Base-by-base conservation (phyloP, 768 basidiomycete species). In the Cubamyces lactineus region DNA sequence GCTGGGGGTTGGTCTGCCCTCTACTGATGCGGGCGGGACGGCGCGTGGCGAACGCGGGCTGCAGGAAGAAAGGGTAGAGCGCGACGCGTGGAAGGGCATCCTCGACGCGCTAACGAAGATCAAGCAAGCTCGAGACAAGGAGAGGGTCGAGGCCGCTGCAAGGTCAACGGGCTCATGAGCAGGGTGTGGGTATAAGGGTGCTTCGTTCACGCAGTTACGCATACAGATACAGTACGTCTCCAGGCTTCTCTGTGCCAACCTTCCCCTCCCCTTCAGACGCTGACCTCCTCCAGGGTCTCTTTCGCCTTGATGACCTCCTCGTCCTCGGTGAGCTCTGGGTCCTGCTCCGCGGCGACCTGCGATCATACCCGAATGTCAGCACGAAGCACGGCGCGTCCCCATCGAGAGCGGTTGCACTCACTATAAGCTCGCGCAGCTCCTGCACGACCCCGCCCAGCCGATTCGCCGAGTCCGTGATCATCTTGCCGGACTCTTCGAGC, bases 1-100 rank as follows among this genome's bases (percentile, higher is more conserved):
- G 7, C 84, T 91, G 16, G 91, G 91, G 6, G 89, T 92, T 13
- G 88, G 89, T 3, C 80, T 90, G 54, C 89, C 91, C 48, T 64
- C 71, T 23, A 64, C 70, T 6, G 76, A 77, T 30, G 70, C 70
- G 5, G 74, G 74, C 42, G 65, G 75, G 4, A 65, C 60, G 5
- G 65, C 64, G 5, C 53, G 62, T 15, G 67, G 68, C 34, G 67
- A 69, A 67, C 82, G 85, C 45, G 91, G 91, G 19, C 74, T 93
- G 46, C 91, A 92, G 69, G 91, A 92, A 75, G 88, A 88, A 70
- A 80, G 90, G 51, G 77, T 88, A 9, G 89, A 90, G 64, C 78
- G 87, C 4, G 87, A 90, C 71, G 89, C 91, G 60, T 93, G 91
- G 91, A 80, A 82, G 56, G 86, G 86, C 19, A 86, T 92, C 58